Percentiles rank a stretch among this genome's conserved stretches.
These are phyloP conservation scores for Calocybe indica DNA, from an alignment of 768 basidiomycete species.

Conservation along the genomic window DNA sequence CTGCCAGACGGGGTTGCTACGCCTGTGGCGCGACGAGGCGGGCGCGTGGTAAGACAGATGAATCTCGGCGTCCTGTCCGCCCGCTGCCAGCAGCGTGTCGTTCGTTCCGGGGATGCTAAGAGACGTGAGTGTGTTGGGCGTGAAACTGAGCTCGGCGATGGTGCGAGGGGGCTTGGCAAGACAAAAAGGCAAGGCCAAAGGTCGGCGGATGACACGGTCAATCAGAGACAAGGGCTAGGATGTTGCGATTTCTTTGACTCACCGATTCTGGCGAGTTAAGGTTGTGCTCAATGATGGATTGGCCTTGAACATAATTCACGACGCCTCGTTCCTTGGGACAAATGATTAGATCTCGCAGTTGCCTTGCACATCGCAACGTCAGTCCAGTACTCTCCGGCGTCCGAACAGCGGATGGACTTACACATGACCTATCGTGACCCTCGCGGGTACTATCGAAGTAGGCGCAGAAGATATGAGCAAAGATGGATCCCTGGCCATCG, in stretches of 20 bases:
- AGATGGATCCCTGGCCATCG: conserved; percentile 45
- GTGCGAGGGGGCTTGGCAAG: conserved; percentile 33
- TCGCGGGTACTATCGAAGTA: conserved; percentile 34
- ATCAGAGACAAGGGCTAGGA: conserved; percentile 5
- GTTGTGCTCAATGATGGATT: conserved; percentile 58
- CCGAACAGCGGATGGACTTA: conserved; percentile 24
- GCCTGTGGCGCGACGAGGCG: conserved; percentile 5
- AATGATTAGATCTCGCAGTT: conserved; percentile 73
- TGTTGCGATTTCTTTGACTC: conserved; percentile 15
- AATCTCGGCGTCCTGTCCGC: conserved; percentile 69
- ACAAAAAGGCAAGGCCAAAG: not conserved
- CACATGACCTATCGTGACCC: conserved; percentile 60
- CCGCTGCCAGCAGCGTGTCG: conserved; percentile 65
- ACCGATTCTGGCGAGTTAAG: conserved; percentile 41
- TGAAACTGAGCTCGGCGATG: conserved; percentile 50
- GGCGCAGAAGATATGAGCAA: conserved; percentile 35
- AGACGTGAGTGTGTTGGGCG: conserved; percentile 59
- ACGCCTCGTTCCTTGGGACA: conserved; percentile 64
- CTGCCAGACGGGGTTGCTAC: conserved; percentile 39
- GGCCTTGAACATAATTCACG: conserved; percentile 53
- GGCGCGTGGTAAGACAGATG: conserved; percentile 47
- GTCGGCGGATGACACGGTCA: too few species aligned
- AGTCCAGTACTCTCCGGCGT: conserved; percentile 3
- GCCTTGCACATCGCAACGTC: conserved; percentile 31
- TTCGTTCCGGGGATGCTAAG: conserved; percentile 44